Evolutionary conservation across 148 eudicot genomes (phyloP).

Genomic region (Fagopyrum homotropicum): DNA sequence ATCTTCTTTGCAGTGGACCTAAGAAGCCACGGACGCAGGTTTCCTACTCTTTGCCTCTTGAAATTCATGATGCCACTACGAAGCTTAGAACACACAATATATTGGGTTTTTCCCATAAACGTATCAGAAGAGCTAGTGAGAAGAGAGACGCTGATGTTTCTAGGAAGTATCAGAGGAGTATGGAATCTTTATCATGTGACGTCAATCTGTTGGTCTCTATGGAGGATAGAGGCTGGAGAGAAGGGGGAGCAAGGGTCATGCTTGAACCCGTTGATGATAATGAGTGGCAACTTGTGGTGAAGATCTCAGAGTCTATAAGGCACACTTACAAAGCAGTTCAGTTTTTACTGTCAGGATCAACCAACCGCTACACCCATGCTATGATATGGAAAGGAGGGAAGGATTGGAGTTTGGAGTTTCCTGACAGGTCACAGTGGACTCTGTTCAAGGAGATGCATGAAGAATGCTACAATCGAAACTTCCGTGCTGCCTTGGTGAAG

Average conservation of each 20-base stretch:
- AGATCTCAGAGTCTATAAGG: slow-evolving; percentile 48
- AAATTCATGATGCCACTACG: slow-evolving; percentile 34
- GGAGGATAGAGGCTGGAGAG: slow-evolving; percentile 88
- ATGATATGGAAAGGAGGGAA: slow-evolving; percentile 99
- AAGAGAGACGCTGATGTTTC: slow-evolving; percentile 46
- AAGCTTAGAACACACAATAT: slow-evolving; percentile 34
- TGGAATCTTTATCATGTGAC: slow-evolving; percentile 55
- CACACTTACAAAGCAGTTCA: slow-evolving; percentile 71
- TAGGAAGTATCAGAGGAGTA: slow-evolving; percentile 36
- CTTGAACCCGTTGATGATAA: slow-evolving; percentile 58
- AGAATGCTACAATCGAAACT: slow-evolving; percentile 79
- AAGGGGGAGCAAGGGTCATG: slow-evolving; percentile 66
- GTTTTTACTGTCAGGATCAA: slow-evolving; percentile 69
- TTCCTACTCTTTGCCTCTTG: slow-evolving; percentile 62
- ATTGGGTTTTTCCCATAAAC: slow-evolving; percentile 51
- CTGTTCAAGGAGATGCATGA: slow-evolving; percentile 91
- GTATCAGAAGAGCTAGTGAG: slow-evolving; percentile 71
- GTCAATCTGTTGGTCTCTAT: slow-evolving; percentile 60
- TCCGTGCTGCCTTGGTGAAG: slow-evolving; percentile 90
- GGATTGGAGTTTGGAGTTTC: slow-evolving; percentile 86
- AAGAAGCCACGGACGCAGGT: slow-evolving; percentile 91
- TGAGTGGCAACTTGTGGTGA: slow-evolving; percentile 84
- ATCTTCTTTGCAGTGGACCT: slow-evolving; percentile 52
- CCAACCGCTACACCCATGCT: slow-evolving; percentile 89
- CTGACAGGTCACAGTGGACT: slow-evolving; percentile 81